Base-by-base conservation (phyloP, 129 eudicot species). In the Gnaphalium uliginosum region DNA sequence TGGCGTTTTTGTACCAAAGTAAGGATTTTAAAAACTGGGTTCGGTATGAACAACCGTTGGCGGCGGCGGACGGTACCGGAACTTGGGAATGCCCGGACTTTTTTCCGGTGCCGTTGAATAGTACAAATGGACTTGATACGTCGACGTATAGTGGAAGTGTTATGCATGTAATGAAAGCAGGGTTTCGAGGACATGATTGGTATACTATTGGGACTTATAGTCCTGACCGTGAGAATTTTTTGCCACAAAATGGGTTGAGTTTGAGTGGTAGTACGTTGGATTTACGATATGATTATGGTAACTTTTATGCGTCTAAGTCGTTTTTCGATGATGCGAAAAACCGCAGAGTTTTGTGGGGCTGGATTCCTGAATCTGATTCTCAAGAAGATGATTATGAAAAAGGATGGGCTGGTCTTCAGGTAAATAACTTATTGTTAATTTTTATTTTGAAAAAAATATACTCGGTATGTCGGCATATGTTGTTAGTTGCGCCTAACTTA, bases 361-460 rank as follows among this genome's bases (percentile, higher is more conserved):
- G 88, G 88, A 50, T 85, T 14, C 56, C 76, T 4, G 88, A 85
- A 59, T 71, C 78, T 8, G 77, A 73, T 60, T 53, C 80, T 3
- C 50, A 66, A 77, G 78, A 63, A 64, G 85, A 81, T 56, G 85
- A 81, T 41, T 71, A 77, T 27, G 67, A 51, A 23, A 81, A 81
- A 48, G 88, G 88, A 19, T 85, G 88, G 88, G 84, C 85, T 22
- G 85, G 88, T 1, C 79, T 85, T 77, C 88, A 85, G 85, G 85
- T 85, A 76, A 6, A 6, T 63, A 58, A 24, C 17, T 27, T 0
- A n/a, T 70, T 24, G 13, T 26, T 11, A 0, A 19, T 57, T 57
- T 30, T 30, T 30, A 30, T 30, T 30, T 30, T 30, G 32, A 29
- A 30, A 30, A 30, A 30, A 6, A 6, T n/a, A n/a, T n/a, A n/a